phyloP scores from a whole-genome alignment of 129 eudicot species.

The Gnaphalium uliginosum region DNA sequence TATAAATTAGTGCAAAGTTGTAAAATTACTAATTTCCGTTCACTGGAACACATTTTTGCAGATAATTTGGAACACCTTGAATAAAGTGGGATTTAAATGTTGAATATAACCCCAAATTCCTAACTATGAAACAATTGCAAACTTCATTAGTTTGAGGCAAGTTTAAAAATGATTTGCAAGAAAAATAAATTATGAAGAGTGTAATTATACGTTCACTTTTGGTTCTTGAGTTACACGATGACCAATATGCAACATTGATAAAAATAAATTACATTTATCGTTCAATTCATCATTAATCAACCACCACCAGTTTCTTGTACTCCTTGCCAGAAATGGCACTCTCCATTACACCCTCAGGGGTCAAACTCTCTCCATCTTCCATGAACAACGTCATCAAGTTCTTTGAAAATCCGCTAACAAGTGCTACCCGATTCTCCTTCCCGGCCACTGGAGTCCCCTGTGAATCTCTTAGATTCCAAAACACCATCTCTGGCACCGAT shows the following conservation, averaged over 20 bases:
- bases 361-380: conserved; percentile 29
- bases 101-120: no score
- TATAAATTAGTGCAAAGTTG: no score
- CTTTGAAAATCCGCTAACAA: conserved; percentile 39
- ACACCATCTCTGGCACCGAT: conserved; percentile 38
- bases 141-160: no score
- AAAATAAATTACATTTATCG: no score
- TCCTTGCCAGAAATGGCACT: conserved; percentile 34
- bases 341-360: conserved; percentile 34
- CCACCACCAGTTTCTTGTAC: conserved; percentile 35
- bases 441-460: conserved; percentile 21
- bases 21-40: no score
- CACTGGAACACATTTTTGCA: no score
- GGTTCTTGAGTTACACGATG: background rate
- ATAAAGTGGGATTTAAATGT: no score
- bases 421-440: conserved; percentile 25
- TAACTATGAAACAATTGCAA: no score
- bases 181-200: no score
- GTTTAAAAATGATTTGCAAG: no score
- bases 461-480: conserved; percentile 36
- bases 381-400: conserved; percentile 33
- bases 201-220: conserved; percentile 15
- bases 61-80: no score
- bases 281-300: conserved; percentile 12
- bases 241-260: no score